Conservation (phyloP, 73 alveolate genomes). For the Tetrahymena borealis region DNA sequence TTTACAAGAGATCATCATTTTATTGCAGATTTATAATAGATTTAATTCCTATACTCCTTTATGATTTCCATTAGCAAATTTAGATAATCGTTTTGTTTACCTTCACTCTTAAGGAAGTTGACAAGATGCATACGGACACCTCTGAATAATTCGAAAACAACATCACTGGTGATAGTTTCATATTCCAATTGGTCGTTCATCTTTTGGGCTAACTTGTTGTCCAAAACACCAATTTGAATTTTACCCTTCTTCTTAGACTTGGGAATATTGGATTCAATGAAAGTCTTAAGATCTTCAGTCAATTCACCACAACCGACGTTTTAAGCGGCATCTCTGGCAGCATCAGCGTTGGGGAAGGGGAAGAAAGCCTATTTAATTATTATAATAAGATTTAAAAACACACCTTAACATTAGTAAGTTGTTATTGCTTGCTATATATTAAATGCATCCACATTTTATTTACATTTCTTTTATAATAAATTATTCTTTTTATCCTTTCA, state of each 20-base stretch:
- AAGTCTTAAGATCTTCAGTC: constrained; percentile 61
- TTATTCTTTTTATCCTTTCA: no score
- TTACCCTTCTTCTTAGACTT: constrained; percentile 52
- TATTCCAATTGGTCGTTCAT: constrained; percentile 44
- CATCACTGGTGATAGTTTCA: constrained; percentile 49
- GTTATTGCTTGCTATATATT: no score
- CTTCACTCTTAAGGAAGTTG: constrained; percentile 42
- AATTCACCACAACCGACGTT: constrained; percentile 57
- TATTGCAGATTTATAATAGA: constrained; percentile 12
- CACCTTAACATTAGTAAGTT: no score
- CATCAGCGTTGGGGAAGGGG: constrained; percentile 48
- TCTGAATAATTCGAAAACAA: constrained; percentile 53
- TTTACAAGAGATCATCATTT: constrained; percentile 36
- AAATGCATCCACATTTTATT: no score
- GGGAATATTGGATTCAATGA: constrained; percentile 66
- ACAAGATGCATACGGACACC: constrained; percentile 60
- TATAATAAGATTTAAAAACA: no score
- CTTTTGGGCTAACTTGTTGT: constrained; percentile 54
- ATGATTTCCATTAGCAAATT: not conserved
- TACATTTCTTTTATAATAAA: no score
- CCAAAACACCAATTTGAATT: constrained; percentile 60
- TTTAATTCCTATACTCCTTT: not conserved
- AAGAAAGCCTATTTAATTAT: constrained; percentile 38
- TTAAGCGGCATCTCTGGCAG: constrained; percentile 51
- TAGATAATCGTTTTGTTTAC: not conserved